Evolutionary conservation across 2,329 filamentous ascomycete species (phyloP).

Genomic region (Lizonia empirigonia): DNA sequence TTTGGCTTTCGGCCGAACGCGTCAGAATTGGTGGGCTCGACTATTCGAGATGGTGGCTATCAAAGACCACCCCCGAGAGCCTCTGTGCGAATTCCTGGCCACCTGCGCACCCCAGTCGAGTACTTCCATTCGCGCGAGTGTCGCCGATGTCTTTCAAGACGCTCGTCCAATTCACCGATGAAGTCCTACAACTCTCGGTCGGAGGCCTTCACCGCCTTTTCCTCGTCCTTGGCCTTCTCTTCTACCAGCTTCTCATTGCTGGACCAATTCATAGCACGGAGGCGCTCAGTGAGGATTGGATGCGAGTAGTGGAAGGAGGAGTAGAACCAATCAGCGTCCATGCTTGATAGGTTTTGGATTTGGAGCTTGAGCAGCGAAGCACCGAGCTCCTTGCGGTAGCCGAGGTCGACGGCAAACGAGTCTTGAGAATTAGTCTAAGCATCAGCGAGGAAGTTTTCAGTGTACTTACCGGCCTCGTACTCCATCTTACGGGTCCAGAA

Average conservation of each 20-base stretch:
- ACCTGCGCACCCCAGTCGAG: not conserved
- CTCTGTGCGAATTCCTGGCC: not conserved
- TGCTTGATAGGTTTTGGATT: slow-evolving; percentile 95
- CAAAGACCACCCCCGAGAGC: not conserved
- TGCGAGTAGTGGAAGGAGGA: slow-evolving; percentile 99
- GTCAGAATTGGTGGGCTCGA: not conserved
- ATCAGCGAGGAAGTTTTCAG: not conserved
- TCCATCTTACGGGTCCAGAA: slow-evolving; percentile 92
- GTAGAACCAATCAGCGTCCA: slow-evolving; percentile 99
- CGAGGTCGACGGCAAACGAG: slow-evolving; percentile 81
- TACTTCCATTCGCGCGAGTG: not conserved
- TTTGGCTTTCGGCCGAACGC: not conserved
- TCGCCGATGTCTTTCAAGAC: not conserved
- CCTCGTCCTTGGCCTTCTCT: slow-evolving; percentile 58
- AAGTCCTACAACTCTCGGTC: slow-evolving; percentile 74
- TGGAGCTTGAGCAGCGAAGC: slow-evolving; percentile 94
- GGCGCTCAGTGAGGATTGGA: slow-evolving; percentile 89
- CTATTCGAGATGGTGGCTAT: not conserved
- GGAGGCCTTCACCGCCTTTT: slow-evolving; percentile 69
- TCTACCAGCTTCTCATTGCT: slow-evolving; percentile 62
- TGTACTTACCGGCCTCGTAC: slow-evolving; percentile 78
- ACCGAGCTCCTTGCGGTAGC: slow-evolving; percentile 82
- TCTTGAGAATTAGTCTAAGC: slow-evolving; percentile 55
- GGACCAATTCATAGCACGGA: slow-evolving; percentile 89
- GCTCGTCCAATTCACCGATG: not conserved